Conservation (phyloP, 78 protist genomes). For the Isochrysis galbana region DNA sequence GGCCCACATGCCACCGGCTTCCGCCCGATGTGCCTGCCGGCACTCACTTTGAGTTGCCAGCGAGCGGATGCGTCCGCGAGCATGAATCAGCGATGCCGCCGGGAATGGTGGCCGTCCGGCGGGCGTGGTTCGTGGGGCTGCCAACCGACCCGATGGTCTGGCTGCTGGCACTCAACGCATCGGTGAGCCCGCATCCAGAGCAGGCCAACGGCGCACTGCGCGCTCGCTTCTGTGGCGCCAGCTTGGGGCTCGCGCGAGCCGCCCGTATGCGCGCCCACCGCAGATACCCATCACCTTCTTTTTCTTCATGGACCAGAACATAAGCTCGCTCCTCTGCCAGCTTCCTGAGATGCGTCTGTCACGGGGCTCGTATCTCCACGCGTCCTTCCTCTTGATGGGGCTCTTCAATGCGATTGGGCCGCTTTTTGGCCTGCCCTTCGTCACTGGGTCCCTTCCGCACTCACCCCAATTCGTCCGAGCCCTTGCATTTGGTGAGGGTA, state of each 20-base stretch:
- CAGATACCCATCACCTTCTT: slow-evolving; percentile 20
- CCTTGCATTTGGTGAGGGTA: not conserved
- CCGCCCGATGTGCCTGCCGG: too few species aligned
- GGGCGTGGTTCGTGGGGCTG: not conserved
- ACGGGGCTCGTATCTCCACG: not conserved
- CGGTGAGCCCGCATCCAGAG: too few species aligned
- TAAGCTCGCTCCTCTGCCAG: not conserved
- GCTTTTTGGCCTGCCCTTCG: slow-evolving; percentile 12
- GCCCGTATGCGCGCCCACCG: too few species aligned
- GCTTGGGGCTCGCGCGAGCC: too few species aligned
- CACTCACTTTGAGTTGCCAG: too few species aligned
- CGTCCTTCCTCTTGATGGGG: slow-evolving; percentile 1
- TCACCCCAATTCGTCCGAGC: slow-evolving; percentile 29
- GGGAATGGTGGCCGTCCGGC: not conserved
- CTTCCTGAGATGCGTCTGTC: not conserved
- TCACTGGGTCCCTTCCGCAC: slow-evolving; percentile 33
- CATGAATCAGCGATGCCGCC: not conserved
- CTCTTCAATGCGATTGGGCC: slow-evolving; percentile 20
- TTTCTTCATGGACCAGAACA: slow-evolving; percentile 10
- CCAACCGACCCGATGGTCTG: not conserved
- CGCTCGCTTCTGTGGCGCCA: too few species aligned
- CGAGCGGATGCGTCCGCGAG: not conserved
- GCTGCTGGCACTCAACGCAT: not conserved
- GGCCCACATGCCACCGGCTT: not conserved
- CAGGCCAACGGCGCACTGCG: too few species aligned